Base-by-base conservation (phyloP, 192 early-diverging fungal genomes). In the Umbelopsis sp. region DNA sequence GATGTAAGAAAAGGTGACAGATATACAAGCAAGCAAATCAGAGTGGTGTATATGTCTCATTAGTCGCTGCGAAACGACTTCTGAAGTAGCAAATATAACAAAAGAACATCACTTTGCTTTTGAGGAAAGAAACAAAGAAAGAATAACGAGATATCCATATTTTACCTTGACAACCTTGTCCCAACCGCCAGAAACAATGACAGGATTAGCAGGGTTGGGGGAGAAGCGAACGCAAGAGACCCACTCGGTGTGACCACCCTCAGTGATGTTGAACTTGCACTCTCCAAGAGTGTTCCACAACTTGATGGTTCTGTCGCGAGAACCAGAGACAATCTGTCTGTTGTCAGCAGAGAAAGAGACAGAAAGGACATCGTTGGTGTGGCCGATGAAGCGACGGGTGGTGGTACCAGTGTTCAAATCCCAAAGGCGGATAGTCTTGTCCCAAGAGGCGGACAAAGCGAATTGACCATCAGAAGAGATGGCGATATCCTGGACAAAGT, bases 241-340 rank as follows among this genome's bases (percentile, higher is more conserved):
- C 97, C 97, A 99, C 82, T 97, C 95, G 82, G 91, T 84, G 94
- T 99, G 97, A 74, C 94, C 93, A 78, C 97, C 95, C 77, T 97
- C 93, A 74, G 88, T 90, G 82, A 99, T 92, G 90, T 91, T 96
- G 91, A 91, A 95, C 92, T 99, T 99, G 95, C 97, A 98, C 86
- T 99, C 97, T 76, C 96, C 97, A 32, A 99, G 88, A 71, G 96
- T 99, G 94, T 99, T 98, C 97, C 97, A 99, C 80, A 99, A 87
- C 92, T 98, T 99, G 91, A 99, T 97, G 83, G 90, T 90, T 91
- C 95, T 96, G 87, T 99, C 97, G 81, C 96, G 94, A 75, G 96
- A 96, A 75, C 93, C 95, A 68, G 96, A 97, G 71, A 99, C 95
- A 81, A 99, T 98, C 89, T 98, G 96, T 81, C 96, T 93, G 93